These are phyloP conservation scores for Vanrija sp. DNA, from an alignment of 1,284 basidiomycete species.

Conservation along the genomic window DNA sequence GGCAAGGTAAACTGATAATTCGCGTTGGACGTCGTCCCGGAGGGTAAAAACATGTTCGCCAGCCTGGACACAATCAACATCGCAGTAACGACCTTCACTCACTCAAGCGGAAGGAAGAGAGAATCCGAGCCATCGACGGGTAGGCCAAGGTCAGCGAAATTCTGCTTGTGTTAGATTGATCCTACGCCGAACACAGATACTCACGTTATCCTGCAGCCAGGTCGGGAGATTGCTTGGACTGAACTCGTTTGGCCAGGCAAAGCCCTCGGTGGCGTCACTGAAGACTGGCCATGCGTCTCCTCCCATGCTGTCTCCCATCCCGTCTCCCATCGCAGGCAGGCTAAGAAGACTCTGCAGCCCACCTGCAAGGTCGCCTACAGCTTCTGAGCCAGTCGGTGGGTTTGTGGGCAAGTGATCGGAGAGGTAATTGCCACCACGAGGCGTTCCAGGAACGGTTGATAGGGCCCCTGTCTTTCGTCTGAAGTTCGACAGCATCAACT, in stretches of 20 bases:
- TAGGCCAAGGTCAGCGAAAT: constrained; percentile 75
- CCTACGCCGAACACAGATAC: not conserved
- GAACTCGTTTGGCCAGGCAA: constrained; percentile 66
- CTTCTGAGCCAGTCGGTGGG: constrained; percentile 34
- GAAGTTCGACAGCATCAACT: constrained; percentile 84
- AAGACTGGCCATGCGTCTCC: constrained; percentile 12
- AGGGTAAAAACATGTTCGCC: constrained; percentile 48
- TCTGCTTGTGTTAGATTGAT: constrained; percentile 52
- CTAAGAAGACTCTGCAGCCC: constrained; percentile 40
- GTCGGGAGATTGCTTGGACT: constrained; percentile 43
- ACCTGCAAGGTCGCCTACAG: constrained; percentile 27
- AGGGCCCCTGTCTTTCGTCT: constrained; percentile 74
- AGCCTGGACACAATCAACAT: constrained; percentile 22
- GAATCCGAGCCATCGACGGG: constrained; percentile 85
- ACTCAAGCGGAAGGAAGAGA: constrained; percentile 65
- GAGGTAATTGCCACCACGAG: constrained; percentile 47
- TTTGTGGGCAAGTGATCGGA: not conserved
- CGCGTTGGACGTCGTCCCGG: constrained; percentile 29
- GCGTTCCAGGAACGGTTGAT: constrained; percentile 56
- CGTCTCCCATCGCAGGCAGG: constrained; percentile 27
- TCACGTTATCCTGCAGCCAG: constrained; percentile 60
- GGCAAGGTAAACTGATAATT: constrained; percentile 36
- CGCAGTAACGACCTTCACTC: constrained; percentile 10
- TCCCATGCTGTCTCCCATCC: constrained; percentile 8
- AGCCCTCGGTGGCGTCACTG: constrained; percentile 50